Evolutionary conservation across 352 stramenopile genomes (phyloP).

Genomic region (Bremia lactucae): DNA sequence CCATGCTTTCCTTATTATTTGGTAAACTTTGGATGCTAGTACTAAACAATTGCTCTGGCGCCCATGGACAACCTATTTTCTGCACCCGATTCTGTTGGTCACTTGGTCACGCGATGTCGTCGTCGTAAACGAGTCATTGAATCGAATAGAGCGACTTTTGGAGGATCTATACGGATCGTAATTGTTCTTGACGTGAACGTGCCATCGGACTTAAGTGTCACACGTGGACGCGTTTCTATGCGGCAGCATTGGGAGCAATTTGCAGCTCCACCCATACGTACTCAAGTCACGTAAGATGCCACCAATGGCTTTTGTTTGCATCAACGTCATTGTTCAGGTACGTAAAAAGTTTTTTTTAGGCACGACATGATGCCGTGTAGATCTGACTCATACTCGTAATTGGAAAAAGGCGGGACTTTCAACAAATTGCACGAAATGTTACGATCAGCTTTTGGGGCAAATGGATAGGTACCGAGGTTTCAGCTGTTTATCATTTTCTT

Average conservation of each 20-base stretch:
- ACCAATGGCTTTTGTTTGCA: conserved; percentile 35
- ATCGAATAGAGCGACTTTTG: conserved; percentile 49
- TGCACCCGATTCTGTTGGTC: neutral
- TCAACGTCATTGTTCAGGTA: conserved; percentile 54
- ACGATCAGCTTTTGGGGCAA: conserved; percentile 30
- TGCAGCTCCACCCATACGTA: conserved; percentile 32
- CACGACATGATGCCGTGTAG: too few relatives aligned
- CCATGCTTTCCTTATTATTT: conserved; percentile 35
- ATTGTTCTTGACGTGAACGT: conserved; percentile 86
- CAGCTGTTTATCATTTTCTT: neutral
- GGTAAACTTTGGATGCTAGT: conserved; percentile 37
- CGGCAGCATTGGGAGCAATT: conserved; percentile 26
- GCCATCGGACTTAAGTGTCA: conserved; percentile 19
- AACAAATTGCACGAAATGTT: conserved; percentile 21
- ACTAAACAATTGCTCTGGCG: conserved; percentile 40
- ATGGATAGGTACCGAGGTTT: conserved; percentile 26
- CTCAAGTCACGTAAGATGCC: conserved; percentile 51
- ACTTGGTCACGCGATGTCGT: conserved; percentile 5
- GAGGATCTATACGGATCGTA: conserved; percentile 58
- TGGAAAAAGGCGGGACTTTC: conserved; percentile 24
- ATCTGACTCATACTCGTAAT: conserved; percentile 1
- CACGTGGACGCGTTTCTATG: conserved; percentile 14
- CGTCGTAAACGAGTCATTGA: conserved; percentile 34
- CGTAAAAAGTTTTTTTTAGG: conserved; percentile 2
- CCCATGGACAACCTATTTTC: conserved; percentile 4